Conservation (phyloP, 2,329 filamentous ascomycete genomes). For the Penicillium sp. region DNA sequence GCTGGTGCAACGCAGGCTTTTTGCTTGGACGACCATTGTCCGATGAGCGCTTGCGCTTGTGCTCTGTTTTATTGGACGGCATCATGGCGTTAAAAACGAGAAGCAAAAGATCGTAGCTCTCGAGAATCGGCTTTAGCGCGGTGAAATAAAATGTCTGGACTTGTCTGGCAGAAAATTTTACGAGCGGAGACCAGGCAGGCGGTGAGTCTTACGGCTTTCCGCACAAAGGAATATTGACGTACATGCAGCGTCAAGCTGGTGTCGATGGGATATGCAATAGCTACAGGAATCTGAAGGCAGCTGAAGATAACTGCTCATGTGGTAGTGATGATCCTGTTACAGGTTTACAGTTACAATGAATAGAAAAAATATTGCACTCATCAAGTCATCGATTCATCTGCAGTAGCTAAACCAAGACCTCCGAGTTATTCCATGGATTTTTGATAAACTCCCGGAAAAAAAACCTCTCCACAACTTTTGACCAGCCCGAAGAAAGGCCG, state of each 20-base stretch:
- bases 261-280: neutral
- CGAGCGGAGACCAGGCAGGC: conserved; percentile 23
- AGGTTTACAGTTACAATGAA: neutral
- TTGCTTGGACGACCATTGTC: conserved; percentile 49
- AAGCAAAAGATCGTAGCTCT: conserved; percentile 6
- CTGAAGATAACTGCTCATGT: neutral
- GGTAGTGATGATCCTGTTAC: neutral
- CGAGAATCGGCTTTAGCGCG: conserved; percentile 10
- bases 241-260: neutral
- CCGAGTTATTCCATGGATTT: conserved; percentile 29
- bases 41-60: conserved; percentile 52
- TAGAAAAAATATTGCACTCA: conserved; percentile 12
- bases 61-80: conserved; percentile 40
- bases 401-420: conserved; percentile 27
- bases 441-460: conserved; percentile 33
- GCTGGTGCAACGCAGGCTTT: conserved; percentile 44
- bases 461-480: conserved; percentile 38
- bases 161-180: conserved; percentile 26
- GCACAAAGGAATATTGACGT: conserved; percentile 18
- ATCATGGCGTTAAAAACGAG: conserved; percentile 22
- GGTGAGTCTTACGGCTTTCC: conserved; percentile 19
- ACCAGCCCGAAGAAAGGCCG: conserved; percentile 16
- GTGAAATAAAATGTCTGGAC: conserved; percentile 24
- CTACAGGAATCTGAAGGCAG: neutral
- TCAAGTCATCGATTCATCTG: conserved; percentile 28